Evolutionary conservation across 1,284 basidiomycete genomes (phyloP), one percentile per base, ranked within the genome.

Genomic region (Naganishia sp.): DNA sequence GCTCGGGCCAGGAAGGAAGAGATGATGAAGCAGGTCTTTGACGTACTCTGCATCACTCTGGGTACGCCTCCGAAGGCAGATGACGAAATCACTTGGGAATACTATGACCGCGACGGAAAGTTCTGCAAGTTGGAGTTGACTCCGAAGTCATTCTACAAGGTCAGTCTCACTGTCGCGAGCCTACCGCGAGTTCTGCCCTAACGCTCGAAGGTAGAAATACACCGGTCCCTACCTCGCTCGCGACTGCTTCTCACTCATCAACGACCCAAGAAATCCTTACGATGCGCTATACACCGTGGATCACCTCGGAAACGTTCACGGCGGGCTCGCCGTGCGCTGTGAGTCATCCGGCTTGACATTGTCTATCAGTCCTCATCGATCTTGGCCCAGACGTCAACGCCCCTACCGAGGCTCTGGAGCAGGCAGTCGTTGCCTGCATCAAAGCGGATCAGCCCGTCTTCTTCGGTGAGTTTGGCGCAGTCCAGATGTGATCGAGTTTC

Each of bases 391-490:
- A 96, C 76, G 91, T 97, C 69, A 97, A 97, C 82, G 92, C 92
- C 0, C 85, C 89, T 69, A 87, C 87, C 68, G 85, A 88, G 49
- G 85, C 87, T 52, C 84, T 97, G 75, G 94, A 95, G 82, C 81
- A 85, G 17, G 87, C 86, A 4, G 87, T 94, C 21, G 85, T 95
- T 64, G 88, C 88, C 81, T 84, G 88, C 75, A 87, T 98, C 82
- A 92, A 93, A 79, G 90, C 90, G 28, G 92, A 92, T 55, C 86
- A 88, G 49, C 90, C 95, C 1, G 89, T 96, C 54, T 97, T 95
- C 85, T 95, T 95, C 75, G 94, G 94, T 1, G 28, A 51, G 58
- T 96, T 92, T 76, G 93, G 83, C 17, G 9, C 15, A n/a, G 5
- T 23, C 4, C 6, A 32, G 51, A 65, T 81, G 81, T 21, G 79